Conservation (phyloP, 306 rosid genomes). For the Lablab purpureus region DNA sequence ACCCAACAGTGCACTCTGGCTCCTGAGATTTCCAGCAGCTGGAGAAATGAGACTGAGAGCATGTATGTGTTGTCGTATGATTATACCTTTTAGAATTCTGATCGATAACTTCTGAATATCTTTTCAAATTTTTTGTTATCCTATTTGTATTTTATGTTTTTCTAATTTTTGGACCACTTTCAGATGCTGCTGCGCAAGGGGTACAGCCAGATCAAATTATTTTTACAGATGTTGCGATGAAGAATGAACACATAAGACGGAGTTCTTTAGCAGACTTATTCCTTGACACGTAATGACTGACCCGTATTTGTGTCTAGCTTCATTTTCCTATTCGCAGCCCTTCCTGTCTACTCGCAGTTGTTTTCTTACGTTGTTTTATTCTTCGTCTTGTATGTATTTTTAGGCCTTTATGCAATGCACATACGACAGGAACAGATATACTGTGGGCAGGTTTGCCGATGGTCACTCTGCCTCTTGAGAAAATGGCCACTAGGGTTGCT, state of each 20-base stretch:
- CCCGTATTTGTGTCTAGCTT: background rate
- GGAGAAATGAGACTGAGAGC: slow-evolving; percentile 92
- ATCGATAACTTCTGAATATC: background rate
- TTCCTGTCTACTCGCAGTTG: background rate
- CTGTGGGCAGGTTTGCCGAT: slow-evolving; percentile 98
- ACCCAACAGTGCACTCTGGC: slow-evolving; percentile 98
- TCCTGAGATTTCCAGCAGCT: slow-evolving; percentile 96
- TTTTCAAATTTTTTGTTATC: background rate
- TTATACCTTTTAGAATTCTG: background rate
- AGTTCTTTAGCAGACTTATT: slow-evolving; percentile 92
- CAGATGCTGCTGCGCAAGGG: slow-evolving; percentile 95
- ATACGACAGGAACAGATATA: slow-evolving; percentile 97
- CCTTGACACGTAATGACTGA: slow-evolving; percentile 81
- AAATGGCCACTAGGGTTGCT: slow-evolving; percentile 99
- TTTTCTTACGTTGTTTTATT: background rate
- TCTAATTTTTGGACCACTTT: slow-evolving; percentile 30
- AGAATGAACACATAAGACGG: slow-evolving; percentile 93
- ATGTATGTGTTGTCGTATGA: slow-evolving; percentile 60
- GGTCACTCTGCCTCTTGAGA: slow-evolving; percentile 95
- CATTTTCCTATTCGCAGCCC: background rate
- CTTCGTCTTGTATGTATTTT: slow-evolving; percentile 5
- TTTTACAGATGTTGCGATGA: slow-evolving; percentile 98
- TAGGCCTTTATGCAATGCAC: slow-evolving; percentile 99
- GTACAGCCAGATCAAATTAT: slow-evolving; percentile 92
- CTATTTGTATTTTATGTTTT: background rate